Evolutionary conservation across 2,329 filamentous ascomycete species (phyloP), one percentile per base, ranked within the genome.

Genomic region (Xylariomycetidae sp.): DNA sequence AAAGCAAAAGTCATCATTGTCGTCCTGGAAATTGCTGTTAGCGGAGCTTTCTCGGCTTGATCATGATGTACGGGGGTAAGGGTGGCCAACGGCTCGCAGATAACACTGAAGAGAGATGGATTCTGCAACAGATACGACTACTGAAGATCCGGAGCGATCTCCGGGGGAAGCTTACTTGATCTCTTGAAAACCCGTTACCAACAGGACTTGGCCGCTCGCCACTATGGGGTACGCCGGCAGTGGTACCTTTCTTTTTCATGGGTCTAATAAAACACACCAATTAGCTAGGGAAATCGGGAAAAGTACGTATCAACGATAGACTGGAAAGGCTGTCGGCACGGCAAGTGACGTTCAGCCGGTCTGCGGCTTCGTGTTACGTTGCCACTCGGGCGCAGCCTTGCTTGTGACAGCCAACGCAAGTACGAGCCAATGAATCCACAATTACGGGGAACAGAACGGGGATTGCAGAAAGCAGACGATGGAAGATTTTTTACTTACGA

Each of bases 1-100:
- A 41, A 82, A 82, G 66, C 90, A 98, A 54, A 84, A 83, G 59
- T 97, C 90, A 58, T 92, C 87, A 59, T 94, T 94, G 42, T 95
- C 83, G 48, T 77, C 68, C 70, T 74, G 57, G 40, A 22, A 28
- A 30, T n/a, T n/a, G n/a, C n/a, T n/a, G n/a, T n/a, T n/a, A n/a
- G n/a, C n/a, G n/a, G n/a, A n/a, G n/a, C n/a, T n/a, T n/a, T n/a
- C n/a, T n/a, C n/a, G n/a, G n/a, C n/a, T n/a, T n/a, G n/a, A n/a
- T n/a, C n/a, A n/a, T n/a, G n/a, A n/a, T n/a, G n/a, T n/a, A n/a
- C n/a, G n/a, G 9, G 28, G 30, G 3, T 11, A 9, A 18, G 16
- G 20, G 12, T 22, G 20, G 26, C n/a, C n/a, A n/a, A n/a, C n/a
- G n/a, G n/a, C n/a, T n/a, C n/a, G n/a, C n/a, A n/a, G n/a, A n/a